A percentile compares a stretch with the other conserved stretches of the same genome.
Evolutionary conservation across 1,139 yeast species (phyloP).

Genomic region (Scheffersomyces illinoinensis): DNA sequence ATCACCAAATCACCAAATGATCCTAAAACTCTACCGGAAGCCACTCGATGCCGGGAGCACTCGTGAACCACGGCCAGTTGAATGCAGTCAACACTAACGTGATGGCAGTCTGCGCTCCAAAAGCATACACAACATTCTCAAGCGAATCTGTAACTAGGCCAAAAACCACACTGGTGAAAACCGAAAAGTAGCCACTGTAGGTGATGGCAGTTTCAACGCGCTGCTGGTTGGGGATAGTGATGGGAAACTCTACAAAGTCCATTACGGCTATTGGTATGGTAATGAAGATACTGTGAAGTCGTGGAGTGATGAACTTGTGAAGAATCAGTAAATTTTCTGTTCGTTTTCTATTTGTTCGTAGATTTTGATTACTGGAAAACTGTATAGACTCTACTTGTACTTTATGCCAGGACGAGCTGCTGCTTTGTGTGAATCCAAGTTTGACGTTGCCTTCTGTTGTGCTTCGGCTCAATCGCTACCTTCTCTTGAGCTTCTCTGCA

Average conservation of each 20-base stretch:
- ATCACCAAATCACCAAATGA: conserved; percentile 43
- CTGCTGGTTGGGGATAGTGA: conserved; percentile 63
- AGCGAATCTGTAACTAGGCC: conserved; percentile 51
- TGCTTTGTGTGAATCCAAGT: neutral
- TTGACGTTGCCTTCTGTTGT: neutral
- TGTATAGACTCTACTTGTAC: neutral
- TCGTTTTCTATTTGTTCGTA: neutral
- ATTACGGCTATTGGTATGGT: conserved; percentile 3
- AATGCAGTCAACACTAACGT: conserved; percentile 49
- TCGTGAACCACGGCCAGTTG: conserved; percentile 55
- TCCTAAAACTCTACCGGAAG: conserved; percentile 20
- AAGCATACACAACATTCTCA: conserved; percentile 31
- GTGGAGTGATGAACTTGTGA: neutral
- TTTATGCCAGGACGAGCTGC: neutral
- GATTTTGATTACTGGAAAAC: neutral
- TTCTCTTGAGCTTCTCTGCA: neutral
- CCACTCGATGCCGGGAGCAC: conserved; percentile 13
- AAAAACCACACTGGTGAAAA: conserved; percentile 37
- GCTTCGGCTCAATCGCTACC: neutral
- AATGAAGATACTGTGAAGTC: neutral
- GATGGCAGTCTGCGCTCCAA: conserved; percentile 34
- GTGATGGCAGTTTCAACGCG: conserved; percentile 24
- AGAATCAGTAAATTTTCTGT: neutral
- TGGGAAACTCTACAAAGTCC: conserved; percentile 50
- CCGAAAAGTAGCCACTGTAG: conserved; percentile 18